Base-by-base conservation (phyloP, 768 basidiomycete genomes). In the Basidioascus undulatus region DNA sequence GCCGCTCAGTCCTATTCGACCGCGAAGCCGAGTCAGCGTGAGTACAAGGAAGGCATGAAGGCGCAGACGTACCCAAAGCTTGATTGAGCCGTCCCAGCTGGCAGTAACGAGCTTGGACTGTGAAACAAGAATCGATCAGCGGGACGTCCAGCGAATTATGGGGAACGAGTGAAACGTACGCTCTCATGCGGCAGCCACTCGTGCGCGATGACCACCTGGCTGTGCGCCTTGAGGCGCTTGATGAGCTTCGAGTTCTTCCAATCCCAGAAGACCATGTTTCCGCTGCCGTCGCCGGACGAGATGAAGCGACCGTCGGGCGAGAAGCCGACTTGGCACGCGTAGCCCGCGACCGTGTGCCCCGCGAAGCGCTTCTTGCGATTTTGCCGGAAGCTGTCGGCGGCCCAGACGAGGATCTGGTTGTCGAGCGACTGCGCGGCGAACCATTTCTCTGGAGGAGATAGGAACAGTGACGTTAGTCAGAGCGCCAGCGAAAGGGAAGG, bases 241-340 rank as follows among this genome's bases (percentile, higher is more conserved):
- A 96, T 39, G 37, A 48, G 31, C 15, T 42, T 33, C 2, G 86
- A 81, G n/a, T 76, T 87, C 62, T 92, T 96, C 81, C 83, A 98
- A 58, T 96, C 92, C 92, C 92, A 98, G 59, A 94, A 89, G 3
- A 94, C 79, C 32, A 98, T 67, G 56, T 92, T 86, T 8, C 92
- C 92, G 49, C 76, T 74, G 9, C 81, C 80, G 52, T 94, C 89
- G 23, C 92, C 92, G 44, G 83, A 87, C 53, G 82, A 87, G 52
- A 98, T 79, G 79, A 84, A 96, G 59, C 84, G 83, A 3, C 92
- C 92, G 56, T 98, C 92, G 1, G 92, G 86, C 15, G 87, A 92
- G 61, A 98, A 98, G 21, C 82, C 87, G 25, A 94, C 76, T 53
- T 86, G 79, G 55, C 86, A 92, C 2, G 92, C 92, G 57, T 94